Evolutionary conservation across 1,284 basidiomycete genomes (phyloP), one percentile per base, ranked within the genome.

Genomic region (Trichosporon inkin): DNA sequence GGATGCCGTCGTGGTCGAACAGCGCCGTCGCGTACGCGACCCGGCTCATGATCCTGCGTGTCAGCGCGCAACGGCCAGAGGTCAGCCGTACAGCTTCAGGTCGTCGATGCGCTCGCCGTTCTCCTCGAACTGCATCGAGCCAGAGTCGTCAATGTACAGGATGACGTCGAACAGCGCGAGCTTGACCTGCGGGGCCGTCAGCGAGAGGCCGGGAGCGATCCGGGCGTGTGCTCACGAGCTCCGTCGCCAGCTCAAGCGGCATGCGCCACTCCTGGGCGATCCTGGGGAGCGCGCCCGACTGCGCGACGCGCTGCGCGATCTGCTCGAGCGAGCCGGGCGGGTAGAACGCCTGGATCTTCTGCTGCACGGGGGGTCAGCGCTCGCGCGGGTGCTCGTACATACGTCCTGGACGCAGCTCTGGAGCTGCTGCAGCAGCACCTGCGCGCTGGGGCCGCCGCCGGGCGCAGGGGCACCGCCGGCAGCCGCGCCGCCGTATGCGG

Each of bases 1-100:
- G 71, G 62, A 81, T 80, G 53, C 80, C 80, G 61, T 81, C 80
- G 10, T 72, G 67, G 68, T 81, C 80, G 66, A 81, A 80, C n/a
- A 81, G 67, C 6, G 75, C 74, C 0, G 77, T 74, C 16, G 77
- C 79, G 51, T 68, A 75, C n/a, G 80, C 77, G 49, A 81, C 78
- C 51, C 73, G 68, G n/a, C 70, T 76, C 53, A 79, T 63, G 58
- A 79, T 76, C 60, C 73, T 75, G 56, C 6, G 19, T n/a, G 61
- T 60, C 22, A 58, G 62, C 16, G 32, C 14, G 35, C n/a, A n/a
- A n/a, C n/a, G n/a, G n/a, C n/a, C n/a, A n/a, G n/a, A n/a, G n/a
- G n/a, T n/a, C 24, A 5, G 68, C 71, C 65, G n/a, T 53, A 73
- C 66, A 79, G 66, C 69, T 80, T 79, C 57, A 80, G 70, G 61